Base-by-base conservation (phyloP, 108 stramenopile species). In the Fragilaria crotonensis region DNA sequence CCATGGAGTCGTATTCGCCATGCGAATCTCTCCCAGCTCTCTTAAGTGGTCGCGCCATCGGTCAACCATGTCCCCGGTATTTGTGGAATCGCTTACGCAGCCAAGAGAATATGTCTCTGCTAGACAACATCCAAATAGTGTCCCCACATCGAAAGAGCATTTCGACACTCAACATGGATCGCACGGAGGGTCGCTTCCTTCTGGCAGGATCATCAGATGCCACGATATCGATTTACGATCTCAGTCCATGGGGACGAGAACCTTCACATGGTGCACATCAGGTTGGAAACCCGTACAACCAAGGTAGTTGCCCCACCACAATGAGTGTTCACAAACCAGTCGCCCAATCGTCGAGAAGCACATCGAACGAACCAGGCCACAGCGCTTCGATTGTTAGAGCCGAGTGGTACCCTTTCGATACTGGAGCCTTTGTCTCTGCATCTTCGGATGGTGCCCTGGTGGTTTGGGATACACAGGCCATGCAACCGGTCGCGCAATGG, bases 331-430 rank as follows among this genome's bases (percentile, higher is more conserved):
- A 59, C 25, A 30, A 45, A 14, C 77, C 87, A 0, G 66, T 89
- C 3, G 84, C 87, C 25, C 65, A 41, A 14, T 18, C 45, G 11
- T 45, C 63, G 14, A 41, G 41, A 25, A 54, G 78, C 4, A 77
- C 85, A 4, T 25, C 67, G 3, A n/a, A n/a, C n/a, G n/a, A n/a
- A n/a, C n/a, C n/a, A n/a, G 85, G 79, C 17, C 87, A 83, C 52
- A 64, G 72, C 0, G 49, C 71, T 45, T 71, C 83, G 5, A 52
- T 84, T 25, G 57, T 70, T 3, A 44, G 60, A 30, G 76, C 76
- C 1, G 77, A 81, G 45, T 89, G 88, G 88, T 84, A 89, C 64
- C 84, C 84, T 20, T 68, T 73, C 9, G 89, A 90, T 60, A 59
- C 72, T 22, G 89, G 89, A 26, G 71, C 64, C 0, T 90, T 90